Conservation (phyloP, 257 asterid species). For the Craterostigma plantagineum region DNA sequence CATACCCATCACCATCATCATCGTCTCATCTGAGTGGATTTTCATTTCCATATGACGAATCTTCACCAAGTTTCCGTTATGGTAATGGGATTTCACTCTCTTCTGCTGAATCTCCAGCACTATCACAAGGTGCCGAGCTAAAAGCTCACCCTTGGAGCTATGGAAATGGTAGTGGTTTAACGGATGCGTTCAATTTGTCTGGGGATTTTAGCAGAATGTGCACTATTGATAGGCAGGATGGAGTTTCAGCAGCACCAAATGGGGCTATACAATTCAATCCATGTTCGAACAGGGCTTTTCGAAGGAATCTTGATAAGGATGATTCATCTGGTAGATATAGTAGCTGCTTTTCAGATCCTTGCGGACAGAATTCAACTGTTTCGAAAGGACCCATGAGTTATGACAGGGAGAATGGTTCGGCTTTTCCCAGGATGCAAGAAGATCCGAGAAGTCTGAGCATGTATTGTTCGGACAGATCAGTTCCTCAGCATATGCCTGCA, state of each 20-base stretch:
- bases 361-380: slow-evolving; percentile 19
- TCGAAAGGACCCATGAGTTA: slow-evolving; percentile 20
- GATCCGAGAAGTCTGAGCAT: slow-evolving; percentile 14
- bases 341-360: slow-evolving; percentile 14
- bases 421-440: slow-evolving; percentile 19
- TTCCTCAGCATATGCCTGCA: slow-evolving; percentile 15
- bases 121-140: slow-evolving; percentile 30
- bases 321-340: slow-evolving; percentile 13
- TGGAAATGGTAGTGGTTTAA: slow-evolving; percentile 12
- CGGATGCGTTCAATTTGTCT: slow-evolving; percentile 23
- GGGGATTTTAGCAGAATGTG: slow-evolving; percentile 33
- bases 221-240: slow-evolving; percentile 26
- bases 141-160: slow-evolving; percentile 14
- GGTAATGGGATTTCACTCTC: slow-evolving; percentile 26
- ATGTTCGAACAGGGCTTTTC: slow-evolving; percentile 11
- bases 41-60: slow-evolving; percentile 35
- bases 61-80: slow-evolving; percentile 50
- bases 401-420: slow-evolving; percentile 19
- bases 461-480: slow-evolving; percentile 17
- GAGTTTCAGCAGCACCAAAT: slow-evolving; percentile 9
- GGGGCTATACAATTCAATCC: slow-evolving; percentile 6
- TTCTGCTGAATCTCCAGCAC: too few relatives aligned
- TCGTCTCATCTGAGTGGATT: slow-evolving; percentile 50
- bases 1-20: too few relatives aligned
- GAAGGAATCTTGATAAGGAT: slow-evolving; percentile 13